Base-by-base conservation (phyloP, 495 filamentous ascomycete genomes). In the Talaromyces borbonicus region DNA sequence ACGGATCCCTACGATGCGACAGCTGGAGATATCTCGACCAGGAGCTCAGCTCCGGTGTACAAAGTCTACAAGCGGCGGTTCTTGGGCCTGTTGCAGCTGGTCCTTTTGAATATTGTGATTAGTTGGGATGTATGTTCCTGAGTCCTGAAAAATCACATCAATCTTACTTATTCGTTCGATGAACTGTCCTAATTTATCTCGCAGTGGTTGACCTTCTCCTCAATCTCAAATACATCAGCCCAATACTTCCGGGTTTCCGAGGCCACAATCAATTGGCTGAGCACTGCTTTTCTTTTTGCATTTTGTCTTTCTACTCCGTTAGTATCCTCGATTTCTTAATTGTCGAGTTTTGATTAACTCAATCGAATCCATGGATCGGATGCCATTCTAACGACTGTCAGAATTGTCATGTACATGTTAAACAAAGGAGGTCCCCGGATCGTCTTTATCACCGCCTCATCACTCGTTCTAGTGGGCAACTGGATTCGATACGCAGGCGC, bases 401-500 rank as follows among this genome's bases (percentile, higher is more conserved):
- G 78, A 1, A 58, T 81, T 15, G 78, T 81, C 24, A 81, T 96
- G 52, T 85, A 81, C 61, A 80, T 79, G 35, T 74, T 98, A 37
- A 83, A 95, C 60, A 75, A 69, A 59, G 83, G 84, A 18, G 81
- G 83, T 5, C 86, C 90, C 8, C 92, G 85, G 62, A 73, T 67
- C 16, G 79, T 86, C 44, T 88, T 97, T 58, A 67, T 94, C 35
- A 71, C 59, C 30, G 74, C 87, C 3, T 83, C 87, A 11, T 56
- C 78, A 3, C 74, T 98, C 14, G 68, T 87, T 12, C 72, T 97
- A 2, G 53, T 80, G 1, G 92, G 90, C 1, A 95, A 93, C 66
- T 95, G 90, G 88, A 79, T 98, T 53, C 83, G 92, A 48, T 95
- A 90, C 67, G 87, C 75, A 1, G 88, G 87, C 47, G 81, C 85